These are phyloP conservation scores for Eutrema japonicum DNA, from an alignment of 345 rosid species.

Conservation along the genomic window DNA sequence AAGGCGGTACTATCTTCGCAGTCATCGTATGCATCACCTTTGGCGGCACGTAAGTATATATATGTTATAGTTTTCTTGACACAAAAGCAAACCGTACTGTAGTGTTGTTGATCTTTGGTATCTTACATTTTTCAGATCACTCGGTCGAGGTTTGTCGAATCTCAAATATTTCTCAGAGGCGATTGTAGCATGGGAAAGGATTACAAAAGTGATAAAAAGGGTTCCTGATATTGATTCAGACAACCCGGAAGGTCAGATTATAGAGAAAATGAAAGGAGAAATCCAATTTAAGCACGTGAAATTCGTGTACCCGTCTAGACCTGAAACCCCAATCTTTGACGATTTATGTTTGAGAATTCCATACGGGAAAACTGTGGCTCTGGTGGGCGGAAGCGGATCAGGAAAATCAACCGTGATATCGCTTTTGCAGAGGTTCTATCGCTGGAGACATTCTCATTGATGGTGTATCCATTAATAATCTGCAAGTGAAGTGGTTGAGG, in stretches of 20 bases:
- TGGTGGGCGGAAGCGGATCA: conserved; percentile 88
- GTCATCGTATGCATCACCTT: conserved; percentile 75
- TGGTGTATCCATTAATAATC: conserved; percentile 70
- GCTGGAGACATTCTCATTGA: conserved; percentile 85
- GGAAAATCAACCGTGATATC: conserved; percentile 90
- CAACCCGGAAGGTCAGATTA: conserved; percentile 63
- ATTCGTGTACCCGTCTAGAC: conserved; percentile 82
- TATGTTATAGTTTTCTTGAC: conserved; percentile 63
- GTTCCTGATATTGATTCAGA: conserved; percentile 75
- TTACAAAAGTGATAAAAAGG: conserved; percentile 68
- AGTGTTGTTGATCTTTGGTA: conserved; percentile 62
- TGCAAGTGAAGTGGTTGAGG: conserved; percentile 77
- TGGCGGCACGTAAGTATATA: conserved; percentile 74
- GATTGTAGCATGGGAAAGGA: conserved; percentile 68
- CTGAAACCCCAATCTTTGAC: conserved; percentile 68
- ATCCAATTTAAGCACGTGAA: conserved; percentile 80
- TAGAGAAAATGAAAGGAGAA: conserved; percentile 74
- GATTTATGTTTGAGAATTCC: conserved; percentile 74
- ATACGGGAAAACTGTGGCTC: conserved; percentile 88
- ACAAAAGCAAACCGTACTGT: conserved; percentile 57
- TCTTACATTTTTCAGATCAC: conserved; percentile 74
- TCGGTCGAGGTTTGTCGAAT: conserved; percentile 63
- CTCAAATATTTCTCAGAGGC: conserved; percentile 74
- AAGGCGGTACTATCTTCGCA: conserved; percentile 84
- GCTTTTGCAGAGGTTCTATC: conserved; percentile 74